phyloP scores from a whole-genome alignment of 78 protist species.

The Mastigamoeba balamuthi region DNA sequence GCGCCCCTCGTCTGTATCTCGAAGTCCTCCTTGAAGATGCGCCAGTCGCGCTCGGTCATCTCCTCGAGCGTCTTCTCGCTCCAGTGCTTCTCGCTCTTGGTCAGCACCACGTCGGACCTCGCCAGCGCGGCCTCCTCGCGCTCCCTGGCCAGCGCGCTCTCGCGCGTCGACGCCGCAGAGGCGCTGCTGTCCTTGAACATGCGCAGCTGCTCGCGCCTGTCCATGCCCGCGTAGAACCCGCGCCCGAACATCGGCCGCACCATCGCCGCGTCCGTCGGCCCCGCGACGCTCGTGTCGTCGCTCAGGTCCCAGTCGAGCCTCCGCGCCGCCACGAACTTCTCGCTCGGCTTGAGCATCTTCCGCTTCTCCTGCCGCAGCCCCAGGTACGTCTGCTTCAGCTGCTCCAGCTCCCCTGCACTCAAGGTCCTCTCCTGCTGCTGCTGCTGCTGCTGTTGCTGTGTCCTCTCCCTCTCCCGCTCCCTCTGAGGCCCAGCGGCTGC shows the following conservation, averaged over 20 bases:
- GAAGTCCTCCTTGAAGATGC: conserved; percentile 89
- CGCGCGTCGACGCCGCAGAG: background rate
- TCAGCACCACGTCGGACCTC: too few species aligned
- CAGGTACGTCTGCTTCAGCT: background rate
- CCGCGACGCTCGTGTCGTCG: background rate
- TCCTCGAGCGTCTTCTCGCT: conserved; percentile 64
- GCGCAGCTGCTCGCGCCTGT: background rate
- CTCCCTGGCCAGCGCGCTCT: background rate
- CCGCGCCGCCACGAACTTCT: background rate
- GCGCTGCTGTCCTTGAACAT: background rate
- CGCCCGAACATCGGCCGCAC: background rate
- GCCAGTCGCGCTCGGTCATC: conserved; percentile 95
- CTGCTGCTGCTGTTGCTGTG: background rate
- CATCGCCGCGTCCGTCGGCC: background rate
- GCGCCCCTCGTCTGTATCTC: conserved; percentile 74
- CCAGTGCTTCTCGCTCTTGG: conserved; percentile 61
- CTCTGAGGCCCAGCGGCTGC: too few species aligned
- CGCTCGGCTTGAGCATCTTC: background rate
- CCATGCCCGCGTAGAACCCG: background rate
- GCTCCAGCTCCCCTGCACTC: background rate
- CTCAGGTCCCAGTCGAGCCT: background rate
- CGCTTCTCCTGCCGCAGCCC: background rate
- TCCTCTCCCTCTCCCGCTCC: background rate
- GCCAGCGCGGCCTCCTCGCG: too few species aligned
- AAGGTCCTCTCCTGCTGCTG: background rate